Percentiles rank a stretch among this genome's conserved stretches.
Conservation (phyloP, 352 stramenopile genomes). For the Pythium aquatile region DNA sequence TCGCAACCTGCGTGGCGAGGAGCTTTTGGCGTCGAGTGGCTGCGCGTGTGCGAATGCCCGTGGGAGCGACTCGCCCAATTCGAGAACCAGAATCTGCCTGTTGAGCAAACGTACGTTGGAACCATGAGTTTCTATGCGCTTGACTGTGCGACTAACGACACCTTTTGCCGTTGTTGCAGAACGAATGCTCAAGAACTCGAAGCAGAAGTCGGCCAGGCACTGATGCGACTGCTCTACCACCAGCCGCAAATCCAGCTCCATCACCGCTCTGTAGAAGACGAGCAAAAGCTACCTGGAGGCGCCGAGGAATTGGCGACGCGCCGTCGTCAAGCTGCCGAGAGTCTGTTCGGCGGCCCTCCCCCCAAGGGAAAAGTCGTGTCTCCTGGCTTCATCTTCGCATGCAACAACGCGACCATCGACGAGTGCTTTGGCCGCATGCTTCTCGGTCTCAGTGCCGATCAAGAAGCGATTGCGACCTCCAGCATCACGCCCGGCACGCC, state of each 20-base stretch:
- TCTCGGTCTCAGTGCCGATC: constrained; percentile 73
- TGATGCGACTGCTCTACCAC: constrained; percentile 79
- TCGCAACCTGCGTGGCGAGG: constrained; percentile 52
- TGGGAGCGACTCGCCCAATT: constrained; percentile 77
- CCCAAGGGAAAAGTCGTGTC: constrained; percentile 46
- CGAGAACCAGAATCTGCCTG: constrained; percentile 61
- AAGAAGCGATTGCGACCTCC: constrained; percentile 59
- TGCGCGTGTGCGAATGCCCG: constrained; percentile 85
- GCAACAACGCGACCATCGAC: constrained; percentile 78
- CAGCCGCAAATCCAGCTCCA: constrained; percentile 81
- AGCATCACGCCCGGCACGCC: constrained; percentile 72
- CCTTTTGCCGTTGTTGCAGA: constrained; percentile 26
- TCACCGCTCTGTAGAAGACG: constrained; percentile 83
- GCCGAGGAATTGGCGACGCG: constrained; percentile 71
- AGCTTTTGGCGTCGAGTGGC: constrained; percentile 75
- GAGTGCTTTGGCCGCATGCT: constrained; percentile 87
- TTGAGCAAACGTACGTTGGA: constrained; percentile 53
- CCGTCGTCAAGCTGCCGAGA: constrained; percentile 73
- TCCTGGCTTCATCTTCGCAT: constrained; percentile 84
- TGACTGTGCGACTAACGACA: neutral
- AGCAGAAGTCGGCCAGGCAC: constrained; percentile 56
- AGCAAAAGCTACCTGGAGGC: constrained; percentile 64
- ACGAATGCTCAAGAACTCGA: constrained; percentile 70
- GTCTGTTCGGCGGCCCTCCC: constrained; percentile 45
- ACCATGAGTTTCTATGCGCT: neutral